Conservation (phyloP, 768 basidiomycete genomes). For the Lanmaoa rubissima region DNA sequence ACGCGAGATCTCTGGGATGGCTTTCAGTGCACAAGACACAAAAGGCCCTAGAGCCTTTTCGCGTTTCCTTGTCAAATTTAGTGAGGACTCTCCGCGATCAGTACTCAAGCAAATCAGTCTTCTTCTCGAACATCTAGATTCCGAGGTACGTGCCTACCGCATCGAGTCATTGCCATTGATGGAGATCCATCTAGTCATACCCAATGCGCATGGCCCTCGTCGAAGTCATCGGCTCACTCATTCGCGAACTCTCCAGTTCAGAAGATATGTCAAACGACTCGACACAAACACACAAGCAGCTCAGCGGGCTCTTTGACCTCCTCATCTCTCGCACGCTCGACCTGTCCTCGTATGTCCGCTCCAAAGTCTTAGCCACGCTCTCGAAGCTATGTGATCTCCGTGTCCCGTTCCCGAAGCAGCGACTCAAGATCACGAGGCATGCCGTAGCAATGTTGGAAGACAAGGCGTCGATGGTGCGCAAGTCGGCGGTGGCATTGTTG, state of each 20-base stretch:
- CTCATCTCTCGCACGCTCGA: conserved; percentile 89
- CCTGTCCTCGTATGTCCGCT: conserved; percentile 85
- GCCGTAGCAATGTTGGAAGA: conserved; percentile 83
- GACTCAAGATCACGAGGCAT: conserved; percentile 70
- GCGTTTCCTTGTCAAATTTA: conserved; percentile 75
- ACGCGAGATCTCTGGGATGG: conserved; percentile 78
- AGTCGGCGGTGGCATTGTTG: conserved; percentile 74
- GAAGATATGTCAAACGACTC: conserved; percentile 48
- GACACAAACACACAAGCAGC: conserved; percentile 58
- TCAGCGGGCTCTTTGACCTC: conserved; percentile 76
- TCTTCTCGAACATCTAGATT: conserved; percentile 82
- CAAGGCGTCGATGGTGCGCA: conserved; percentile 86
- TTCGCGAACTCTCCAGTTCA: conserved; percentile 70
- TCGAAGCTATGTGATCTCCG: conserved; percentile 73
- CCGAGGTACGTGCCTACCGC: conserved; percentile 59
- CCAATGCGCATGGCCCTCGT: conserved; percentile 95
- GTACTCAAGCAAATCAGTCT: conserved; percentile 90
- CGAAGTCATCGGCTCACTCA: conserved; percentile 84
- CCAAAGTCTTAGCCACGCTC: conserved; percentile 79
- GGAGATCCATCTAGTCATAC: conserved; percentile 62
- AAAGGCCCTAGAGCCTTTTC: conserved; percentile 88
- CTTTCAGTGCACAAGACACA: conserved; percentile 76
- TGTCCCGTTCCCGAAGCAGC: conserved; percentile 83
- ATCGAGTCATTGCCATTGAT: not conserved
- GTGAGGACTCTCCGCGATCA: conserved; percentile 74